Percentiles rank a stretch among this genome's conserved stretches.
Conservation (phyloP, 176 grass and related monocot species). For the Rhynchospora tenuis region DNA sequence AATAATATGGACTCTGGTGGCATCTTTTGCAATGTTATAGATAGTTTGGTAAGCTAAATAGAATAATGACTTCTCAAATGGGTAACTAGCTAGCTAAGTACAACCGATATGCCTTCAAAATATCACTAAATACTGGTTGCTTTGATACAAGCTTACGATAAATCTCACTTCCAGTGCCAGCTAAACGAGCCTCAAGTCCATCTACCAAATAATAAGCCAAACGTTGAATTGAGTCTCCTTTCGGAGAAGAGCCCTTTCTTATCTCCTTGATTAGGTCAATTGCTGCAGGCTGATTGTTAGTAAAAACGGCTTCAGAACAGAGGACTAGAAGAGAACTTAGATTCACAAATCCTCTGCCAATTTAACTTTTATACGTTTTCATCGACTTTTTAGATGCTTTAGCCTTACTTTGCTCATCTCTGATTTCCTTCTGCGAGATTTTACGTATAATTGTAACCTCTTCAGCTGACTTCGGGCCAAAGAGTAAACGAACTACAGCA, state of each 20-base stretch:
- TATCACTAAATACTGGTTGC: neutral
- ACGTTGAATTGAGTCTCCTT: conserved; percentile 39
- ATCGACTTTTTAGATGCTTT: no score
- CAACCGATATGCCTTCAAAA: conserved; percentile 25
- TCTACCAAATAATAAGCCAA: conserved; percentile 39
- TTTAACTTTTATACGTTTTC: no score
- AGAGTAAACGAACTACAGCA: conserved; percentile 30
- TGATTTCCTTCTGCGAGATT: conserved; percentile 30
- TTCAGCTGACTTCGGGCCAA: conserved; percentile 8
- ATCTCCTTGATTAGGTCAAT: conserved; percentile 38
- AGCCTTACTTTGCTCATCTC: neutral
- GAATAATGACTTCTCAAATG: conserved; percentile 21
- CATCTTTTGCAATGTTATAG: conserved; percentile 22
- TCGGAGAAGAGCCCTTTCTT: conserved; percentile 27
- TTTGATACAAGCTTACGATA: conserved; percentile 24
- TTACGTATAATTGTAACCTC: conserved; percentile 22
- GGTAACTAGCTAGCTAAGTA: conserved; percentile 38
- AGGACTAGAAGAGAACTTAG: conserved; percentile 33
- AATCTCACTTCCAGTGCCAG: conserved; percentile 34
- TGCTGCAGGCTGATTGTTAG: conserved; percentile 21
- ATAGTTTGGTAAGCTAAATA: conserved; percentile 31
- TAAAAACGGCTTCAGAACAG: conserved; percentile 36
- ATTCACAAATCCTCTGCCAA: conserved; percentile 21
- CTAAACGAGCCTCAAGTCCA: conserved; percentile 47
- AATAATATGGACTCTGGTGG: conserved; percentile 34